Conservation (phyloP, 1,284 basidiomycete genomes). For the Ganoderma lucidum region DNA sequence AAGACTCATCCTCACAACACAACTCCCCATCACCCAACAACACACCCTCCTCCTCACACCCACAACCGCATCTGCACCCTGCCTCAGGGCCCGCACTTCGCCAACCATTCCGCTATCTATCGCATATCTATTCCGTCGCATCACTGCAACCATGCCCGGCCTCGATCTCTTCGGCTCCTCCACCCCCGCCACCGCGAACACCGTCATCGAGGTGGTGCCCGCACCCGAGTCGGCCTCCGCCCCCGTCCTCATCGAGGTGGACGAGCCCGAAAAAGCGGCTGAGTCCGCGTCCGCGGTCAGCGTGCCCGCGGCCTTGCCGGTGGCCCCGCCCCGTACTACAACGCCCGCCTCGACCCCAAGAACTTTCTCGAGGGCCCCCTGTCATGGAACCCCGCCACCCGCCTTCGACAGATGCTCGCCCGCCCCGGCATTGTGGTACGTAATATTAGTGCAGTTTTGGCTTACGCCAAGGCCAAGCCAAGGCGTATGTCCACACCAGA, state of each 20-base stretch:
- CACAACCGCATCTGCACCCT: constrained; percentile 8
- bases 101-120: constrained; percentile 27
- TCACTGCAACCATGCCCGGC: constrained; percentile 47
- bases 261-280: constrained; percentile 23
- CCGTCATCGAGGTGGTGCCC: constrained; percentile 30
- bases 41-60: constrained; percentile 1
- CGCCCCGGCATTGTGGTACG: constrained; percentile 79
- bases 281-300: constrained; percentile 15
- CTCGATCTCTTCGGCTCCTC: constrained; percentile 49
- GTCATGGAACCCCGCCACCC: constrained; percentile 71
- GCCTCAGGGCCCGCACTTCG: constrained; percentile 5
- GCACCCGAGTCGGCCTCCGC: constrained; percentile 27
- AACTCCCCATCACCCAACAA: constrained; percentile 5
- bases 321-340: constrained; percentile 52
- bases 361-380: constrained; percentile 75
- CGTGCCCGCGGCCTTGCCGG: constrained; percentile 31
- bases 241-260: constrained; percentile 23
- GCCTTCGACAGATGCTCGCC: constrained; percentile 79
- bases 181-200: constrained; percentile 33
- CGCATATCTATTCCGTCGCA: constrained; percentile 18
- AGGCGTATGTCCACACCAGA: neutral
- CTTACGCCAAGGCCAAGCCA: no score
- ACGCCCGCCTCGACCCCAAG: constrained; percentile 68
- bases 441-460: constrained; percentile 46
- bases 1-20: neutral